phyloP scores from a whole-genome alignment of 202 grass and related monocot species.

The Hordeum pubiflorum region DNA sequence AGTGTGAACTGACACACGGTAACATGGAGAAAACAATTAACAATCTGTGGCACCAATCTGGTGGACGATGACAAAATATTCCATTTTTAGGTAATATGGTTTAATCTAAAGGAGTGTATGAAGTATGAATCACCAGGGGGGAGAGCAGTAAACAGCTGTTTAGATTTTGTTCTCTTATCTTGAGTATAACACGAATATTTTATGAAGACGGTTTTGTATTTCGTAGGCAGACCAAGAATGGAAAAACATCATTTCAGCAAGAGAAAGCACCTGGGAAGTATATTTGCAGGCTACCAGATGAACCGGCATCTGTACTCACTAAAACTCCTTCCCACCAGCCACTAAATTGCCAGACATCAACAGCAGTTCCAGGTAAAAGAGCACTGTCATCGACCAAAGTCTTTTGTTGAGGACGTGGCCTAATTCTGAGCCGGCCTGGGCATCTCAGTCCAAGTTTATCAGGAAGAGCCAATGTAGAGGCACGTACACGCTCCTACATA shows the following conservation, averaged over 20 bases:
- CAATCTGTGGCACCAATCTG: neutral
- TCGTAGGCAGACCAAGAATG: neutral
- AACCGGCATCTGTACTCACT: slow-evolving; percentile 31
- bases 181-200: neutral
- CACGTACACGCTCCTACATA: slow-evolving; percentile 69
- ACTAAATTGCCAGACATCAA: slow-evolving; percentile 77
- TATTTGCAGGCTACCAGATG: slow-evolving; percentile 47
- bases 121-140: neutral
- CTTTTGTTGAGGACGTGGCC: slow-evolving; percentile 52
- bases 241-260: slow-evolving; percentile 18
- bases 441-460: slow-evolving; percentile 77
- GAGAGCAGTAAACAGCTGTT: neutral
- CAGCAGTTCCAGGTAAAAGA: slow-evolving; percentile 58
- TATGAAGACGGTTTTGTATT: neutral
- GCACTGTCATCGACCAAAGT: slow-evolving; percentile 29
- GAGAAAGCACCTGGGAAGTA: slow-evolving; percentile 72
- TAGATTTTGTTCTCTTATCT: slow-evolving; percentile 1
- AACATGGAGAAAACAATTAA: neutral
- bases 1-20: neutral
- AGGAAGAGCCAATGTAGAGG: slow-evolving; percentile 61
- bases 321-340: slow-evolving; percentile 97
- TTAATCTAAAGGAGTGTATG: neutral
- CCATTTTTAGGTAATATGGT: neutral
- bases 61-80: neutral
- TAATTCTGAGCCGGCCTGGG: slow-evolving; percentile 51